Conservation (phyloP, 2,329 filamentous ascomycete species). For the Herpotrichia juniperi region DNA sequence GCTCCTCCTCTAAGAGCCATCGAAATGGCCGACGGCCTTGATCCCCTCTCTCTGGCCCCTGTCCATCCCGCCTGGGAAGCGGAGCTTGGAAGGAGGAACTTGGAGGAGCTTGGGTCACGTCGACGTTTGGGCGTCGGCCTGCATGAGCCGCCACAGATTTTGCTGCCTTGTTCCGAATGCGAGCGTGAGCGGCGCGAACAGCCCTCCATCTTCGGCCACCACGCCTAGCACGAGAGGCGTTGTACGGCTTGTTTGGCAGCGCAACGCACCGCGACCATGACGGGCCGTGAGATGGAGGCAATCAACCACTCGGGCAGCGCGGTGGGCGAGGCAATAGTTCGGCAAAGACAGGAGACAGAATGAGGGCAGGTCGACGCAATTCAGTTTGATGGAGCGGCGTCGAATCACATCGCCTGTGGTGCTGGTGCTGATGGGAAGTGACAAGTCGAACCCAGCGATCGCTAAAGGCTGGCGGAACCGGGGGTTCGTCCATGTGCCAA, state of each 20-base stretch:
- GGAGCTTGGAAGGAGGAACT: conserved; percentile 5
- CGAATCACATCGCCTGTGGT: conserved; percentile 17
- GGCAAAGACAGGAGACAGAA: conserved; percentile 8
- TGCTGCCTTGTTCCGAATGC: conserved; percentile 19
- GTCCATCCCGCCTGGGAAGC: conserved; percentile 23
- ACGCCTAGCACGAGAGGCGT: conserved; percentile 23
- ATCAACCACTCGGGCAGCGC: conserved; percentile 28
- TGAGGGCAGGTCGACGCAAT: too few species aligned
- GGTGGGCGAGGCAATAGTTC: too few species aligned
- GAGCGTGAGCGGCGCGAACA: conserved; percentile 1
- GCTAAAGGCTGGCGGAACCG: conserved; percentile 20
- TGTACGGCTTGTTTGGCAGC: conserved; percentile 29
- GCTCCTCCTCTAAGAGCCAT: conserved; percentile 20
- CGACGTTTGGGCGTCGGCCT: conserved; percentile 36
- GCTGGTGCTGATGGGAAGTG: neutral
- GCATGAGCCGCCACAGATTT: conserved; percentile 37
- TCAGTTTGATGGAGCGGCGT: conserved; percentile 24
- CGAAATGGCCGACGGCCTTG: conserved; percentile 17
- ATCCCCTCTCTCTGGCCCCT: conserved; percentile 12
- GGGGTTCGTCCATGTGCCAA: conserved; percentile 5
- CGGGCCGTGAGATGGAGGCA: conserved; percentile 35
- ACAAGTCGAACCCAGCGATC: conserved; percentile 10
- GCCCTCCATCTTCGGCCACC: conserved; percentile 5
- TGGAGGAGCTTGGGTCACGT: conserved; percentile 10
- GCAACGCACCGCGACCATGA: conserved; percentile 19